Base-by-base conservation (phyloP, 2,329 filamentous ascomycete genomes). In the Passalora sequoiae region DNA sequence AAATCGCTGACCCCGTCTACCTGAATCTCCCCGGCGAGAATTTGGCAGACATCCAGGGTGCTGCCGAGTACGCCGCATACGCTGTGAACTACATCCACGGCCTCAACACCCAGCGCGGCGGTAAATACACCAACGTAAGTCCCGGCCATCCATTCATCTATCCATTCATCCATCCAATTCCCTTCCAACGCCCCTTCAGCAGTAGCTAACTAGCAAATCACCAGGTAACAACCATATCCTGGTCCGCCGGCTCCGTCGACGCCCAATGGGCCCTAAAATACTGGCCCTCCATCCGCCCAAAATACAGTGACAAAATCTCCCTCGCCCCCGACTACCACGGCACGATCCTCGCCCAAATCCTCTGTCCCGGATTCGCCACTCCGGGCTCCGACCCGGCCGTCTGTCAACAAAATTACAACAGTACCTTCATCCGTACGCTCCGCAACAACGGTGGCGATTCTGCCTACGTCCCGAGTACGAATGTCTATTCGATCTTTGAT, bases 261-360 rank as follows among this genome's bases (percentile, higher is more conserved):
- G 65, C 68, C 0, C 76, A 80, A 56, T 80, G 76, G 77, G 73
- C 70, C 0, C 61, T 77, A 46, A 77, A 77, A 49, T 78, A 76
- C 63, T 78, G 72, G 72, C 73, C 73, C 0, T 73, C 69, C 1
- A 73, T 70, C 3, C 69, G 69, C 8, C 51, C 52, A 1, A 60
- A 63, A 1, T 63, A 73, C 4, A 61, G 62, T 30, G 69, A 78
- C 57, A 71, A 75, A 54, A 66, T 80, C 32, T 65, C 69, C 38
- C 63, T 78, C 32, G 71, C 69, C 6, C 65, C 73, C 3, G 75
- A 77, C 50, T 78, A 76, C 56, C 67, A 69, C 46, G 74, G 74
- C 43, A 74, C 72, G 0, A 45, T 66, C 4, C 40, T 67, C 1
- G 67, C 64, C 9, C 60, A 67, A 30, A 28, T 64, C 3, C 37